Percentiles rank a stretch among this genome's conserved stretches.
These are phyloP conservation scores for Alternaria sp. DNA, from an alignment of 2,329 filamentous ascomycete species.

Conservation along the genomic window DNA sequence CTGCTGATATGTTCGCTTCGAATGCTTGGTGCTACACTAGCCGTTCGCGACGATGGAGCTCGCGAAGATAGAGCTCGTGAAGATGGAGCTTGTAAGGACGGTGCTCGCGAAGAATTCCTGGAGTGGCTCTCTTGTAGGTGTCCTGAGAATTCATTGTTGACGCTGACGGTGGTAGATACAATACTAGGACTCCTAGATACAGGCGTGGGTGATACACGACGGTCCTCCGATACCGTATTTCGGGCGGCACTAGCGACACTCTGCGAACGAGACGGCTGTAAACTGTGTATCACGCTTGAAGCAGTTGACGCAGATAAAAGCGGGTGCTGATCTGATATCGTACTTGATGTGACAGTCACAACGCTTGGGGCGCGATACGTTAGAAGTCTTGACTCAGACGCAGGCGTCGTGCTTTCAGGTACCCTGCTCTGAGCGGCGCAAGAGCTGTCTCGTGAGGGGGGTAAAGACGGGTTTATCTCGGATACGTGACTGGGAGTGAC, in stretches of 20 bases:
- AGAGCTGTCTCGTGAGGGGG: no score
- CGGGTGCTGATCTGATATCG: not conserved
- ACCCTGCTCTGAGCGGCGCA: no score
- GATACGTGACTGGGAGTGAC: no score
- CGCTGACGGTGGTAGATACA: rapidly evolving
- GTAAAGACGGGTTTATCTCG: no score
- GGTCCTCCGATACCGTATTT: rapidly evolving
- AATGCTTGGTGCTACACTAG: not conserved
- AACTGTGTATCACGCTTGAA: not conserved
- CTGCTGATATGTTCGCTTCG: not conserved
- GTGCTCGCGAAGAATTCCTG: rapidly evolving
- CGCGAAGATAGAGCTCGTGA: not conserved
- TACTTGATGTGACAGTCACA: not conserved
- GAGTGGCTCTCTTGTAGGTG: not conserved
- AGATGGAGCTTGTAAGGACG: rapidly evolving
- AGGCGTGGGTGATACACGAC: rapidly evolving
- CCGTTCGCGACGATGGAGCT: rapidly evolving
- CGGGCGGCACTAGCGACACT: not conserved
- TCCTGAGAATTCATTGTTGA: rapidly evolving
- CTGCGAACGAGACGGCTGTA: not conserved
- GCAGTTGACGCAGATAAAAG: not conserved
- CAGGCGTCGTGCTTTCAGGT: no score
- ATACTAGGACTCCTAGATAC: not conserved
- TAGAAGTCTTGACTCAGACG: not conserved
- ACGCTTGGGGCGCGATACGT: not conserved